Evolutionary conservation across 2,329 filamentous ascomycete genomes (phyloP), one percentile per base, ranked within the genome.

Genomic region (Pezicula neosporulosa): DNA sequence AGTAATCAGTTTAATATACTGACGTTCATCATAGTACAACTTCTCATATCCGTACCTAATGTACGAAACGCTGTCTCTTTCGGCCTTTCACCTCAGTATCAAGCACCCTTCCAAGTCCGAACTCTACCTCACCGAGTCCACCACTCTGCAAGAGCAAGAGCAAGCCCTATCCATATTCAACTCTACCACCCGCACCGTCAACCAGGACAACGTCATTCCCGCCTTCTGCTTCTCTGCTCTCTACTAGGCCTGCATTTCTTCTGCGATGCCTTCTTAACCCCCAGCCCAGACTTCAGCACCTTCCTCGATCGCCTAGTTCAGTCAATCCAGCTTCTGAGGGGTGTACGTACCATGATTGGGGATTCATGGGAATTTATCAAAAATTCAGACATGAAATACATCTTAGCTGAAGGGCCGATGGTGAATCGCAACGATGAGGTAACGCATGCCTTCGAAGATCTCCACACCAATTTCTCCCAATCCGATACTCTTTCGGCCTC

Each of bases 171-270:
- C 44, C 9, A 43, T 60, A 4, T 69, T 68, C 53, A 65, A 66
- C 44, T 50, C 56, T n/a, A 51, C 58, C 10, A 42, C 45, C n/a
- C 46, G 53, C n/a, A 50, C 58, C 15, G 44, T 61, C 10, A 56
- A 55, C 1, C 27, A 51, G 1, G 48, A 52, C 0, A 67, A 61
- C 28, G 51, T 59, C n/a, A 51, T 63, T 21, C 48, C 63, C 1
- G 50, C 56, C 8, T 68, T 68, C 41, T 49, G 68, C 1, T 69
- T 68, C 50, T 63, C 67, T 0, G 57, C 55, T 0, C 13, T 63
- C 1, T n/a, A n/a, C 48, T 67, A 1, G 67, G 66, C 24, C 58
- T 71, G 3, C 67, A 71, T 49, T 62, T 66, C 41, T 67, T 76
- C 28, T 66, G 63, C 42, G 66, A 72, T 7, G 66, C 67, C 1